Base-by-base conservation (phyloP, 768 basidiomycete species). In the Postia placenta region DNA sequence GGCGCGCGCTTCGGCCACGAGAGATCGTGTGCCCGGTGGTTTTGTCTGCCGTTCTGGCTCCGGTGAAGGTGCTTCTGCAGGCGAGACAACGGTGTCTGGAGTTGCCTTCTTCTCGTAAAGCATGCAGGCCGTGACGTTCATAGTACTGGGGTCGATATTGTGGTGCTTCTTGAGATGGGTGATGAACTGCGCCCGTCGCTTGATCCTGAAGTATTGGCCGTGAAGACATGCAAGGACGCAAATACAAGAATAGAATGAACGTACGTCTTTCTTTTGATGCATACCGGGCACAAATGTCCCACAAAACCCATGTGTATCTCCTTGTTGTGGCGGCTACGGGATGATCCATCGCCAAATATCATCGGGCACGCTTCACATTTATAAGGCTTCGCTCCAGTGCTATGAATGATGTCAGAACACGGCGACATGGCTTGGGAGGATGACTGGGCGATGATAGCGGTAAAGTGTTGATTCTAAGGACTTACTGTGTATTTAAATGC, bases 401-500 rank as follows among this genome's bases (percentile, higher is more conserved):
- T 65, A 14, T 35, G 49, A 5, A 47, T n/a, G n/a, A 3, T n/a
- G 9, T 45, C 43, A 45, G 28, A n/a, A n/a, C n/a, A n/a, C n/a
- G n/a, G n/a, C n/a, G n/a, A n/a, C n/a, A n/a, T n/a, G n/a, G n/a
- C n/a, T n/a, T n/a, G n/a, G n/a, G n/a, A n/a, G n/a, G n/a, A n/a
- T n/a, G n/a, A n/a, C n/a, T n/a, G n/a, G n/a, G n/a, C n/a, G n/a
- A n/a, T n/a, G n/a, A n/a, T n/a, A n/a, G n/a, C n/a, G n/a, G n/a
- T n/a, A n/a, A n/a, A n/a, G n/a, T n/a, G n/a, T n/a, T n/a, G n/a
- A n/a, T n/a, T n/a, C n/a, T n/a, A 12, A 19, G 14, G 11, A 63
- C 83, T 51, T 64, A 88, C 87, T 88, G 87, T 17, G 69, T 69
- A 50, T 87, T 88, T 45, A 53, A 48, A 53, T 88, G 87, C 1